Base-by-base conservation (phyloP, 495 filamentous ascomycete genomes). In the Emericellopsis terricola region DNA sequence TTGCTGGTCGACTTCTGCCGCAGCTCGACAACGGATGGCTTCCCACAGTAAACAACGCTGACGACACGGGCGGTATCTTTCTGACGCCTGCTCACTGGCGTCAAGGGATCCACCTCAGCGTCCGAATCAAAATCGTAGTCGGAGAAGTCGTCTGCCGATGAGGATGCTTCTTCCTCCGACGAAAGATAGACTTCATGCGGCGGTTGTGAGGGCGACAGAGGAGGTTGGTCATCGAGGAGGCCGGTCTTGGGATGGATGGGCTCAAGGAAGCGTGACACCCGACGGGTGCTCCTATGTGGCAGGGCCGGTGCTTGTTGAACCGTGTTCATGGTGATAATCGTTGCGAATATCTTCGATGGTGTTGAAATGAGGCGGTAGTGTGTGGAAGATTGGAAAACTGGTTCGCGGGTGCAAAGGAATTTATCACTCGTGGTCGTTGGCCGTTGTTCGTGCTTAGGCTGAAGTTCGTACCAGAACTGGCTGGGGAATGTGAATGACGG, bases 131-230 rank as follows among this genome's bases (percentile, higher is more conserved):
- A 63, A 42, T 50, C 60, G 42, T 57, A 59, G 40, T 64, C 62
- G 32, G 60, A 66, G 30, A 59, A 60, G 44, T 63, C 60, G 40
- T 63, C 60, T 16, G 62, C 55, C 18, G 60, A 56, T 0, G 62
- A 64, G 11, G 62, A 66, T 29, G 52, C 62, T 29, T 63, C 60
- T 40, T 66, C 62, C 33, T 66, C 62, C 4, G 60, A 64, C 7
- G 62, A 66, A 14, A 66, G 59, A 42, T 66, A 66, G 32, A 59
- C 39, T 33, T 60, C 54, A 40, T 62, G 57, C 2, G 59, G 54
- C n/a, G 51, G 45, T 8, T 44, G 49, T 35, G 41, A 40, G 34
- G 43, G 40, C 23, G 37, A 38, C 41, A 56, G 38, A 11, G 24
- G 19, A 23, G 33, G 33, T 26, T 23, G 29, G 39, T 41, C n/a